Evolutionary conservation across 441 rosid species (phyloP), one percentile per base, ranked within the genome.

Genomic region (Isatis lusitanica): DNA sequence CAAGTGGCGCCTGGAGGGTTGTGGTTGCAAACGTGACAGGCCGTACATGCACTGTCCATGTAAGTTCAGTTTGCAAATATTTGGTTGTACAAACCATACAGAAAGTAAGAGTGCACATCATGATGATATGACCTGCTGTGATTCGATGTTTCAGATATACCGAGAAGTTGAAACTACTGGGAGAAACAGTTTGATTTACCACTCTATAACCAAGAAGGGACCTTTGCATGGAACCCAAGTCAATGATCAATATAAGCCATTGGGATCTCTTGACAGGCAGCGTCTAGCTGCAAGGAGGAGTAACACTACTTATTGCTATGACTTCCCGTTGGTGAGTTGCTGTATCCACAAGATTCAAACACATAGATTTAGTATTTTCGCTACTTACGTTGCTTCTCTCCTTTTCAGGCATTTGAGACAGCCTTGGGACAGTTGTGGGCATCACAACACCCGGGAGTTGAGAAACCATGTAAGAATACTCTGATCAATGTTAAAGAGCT

Each of bases 1-100:
- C 96, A 67, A 90, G 86, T 78, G 98, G 99, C 46, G 96, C 98
- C 64, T 96, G 99, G 98, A 92, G 99, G 84, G 82, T 96, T 62
- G 86, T 87, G 7, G 91, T 90, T 50, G 85, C 95, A 38, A 96
- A 96, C 71, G 90, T 92, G 77, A 89, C 98, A 63, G 98, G 99
- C 68, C 97, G 95, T 77, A 96, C 99, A 51, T 93, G 96, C 85
- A 83, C 87, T 61, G 83, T 88, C 31, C 90, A 96, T 85, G 99
- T 96, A 91, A 90, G 96, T 87, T 64, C 66, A 26, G 39, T 68
- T 66, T 55, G n/a, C 26, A 66, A 10, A 35, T 69, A 28, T 62
- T 59, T 51, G 60, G 17, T 21, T 35, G 60, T 60, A 15, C 50
- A 35, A 33, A 9, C 44, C 9, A 35, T 36, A 50, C n/a, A 47